These are phyloP conservation scores for Syzygium jambos DNA, from an alignment of 345 rosid genomes.

Conservation along the genomic window DNA sequence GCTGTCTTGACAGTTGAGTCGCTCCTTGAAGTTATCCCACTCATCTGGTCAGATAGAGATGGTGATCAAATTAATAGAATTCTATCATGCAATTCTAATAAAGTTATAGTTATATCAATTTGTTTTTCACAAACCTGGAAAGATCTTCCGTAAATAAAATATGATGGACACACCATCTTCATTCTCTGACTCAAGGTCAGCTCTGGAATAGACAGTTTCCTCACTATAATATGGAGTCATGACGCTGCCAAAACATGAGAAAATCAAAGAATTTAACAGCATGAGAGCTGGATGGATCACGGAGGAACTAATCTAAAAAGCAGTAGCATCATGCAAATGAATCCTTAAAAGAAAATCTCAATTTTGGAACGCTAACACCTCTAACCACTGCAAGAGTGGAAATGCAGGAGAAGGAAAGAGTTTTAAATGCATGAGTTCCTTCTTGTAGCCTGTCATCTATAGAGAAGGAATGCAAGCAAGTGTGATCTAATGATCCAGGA, in stretches of 20 bases:
- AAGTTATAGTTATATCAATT: not conserved
- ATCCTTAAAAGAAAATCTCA: not conserved
- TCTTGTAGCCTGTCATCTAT: not conserved
- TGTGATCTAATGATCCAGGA: not conserved
- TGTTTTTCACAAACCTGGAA: slow-evolving; percentile 50
- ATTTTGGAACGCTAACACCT: not conserved
- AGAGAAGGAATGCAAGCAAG: not conserved
- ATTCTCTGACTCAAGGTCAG: slow-evolving; percentile 91
- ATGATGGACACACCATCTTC: slow-evolving; percentile 95
- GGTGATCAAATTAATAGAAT: not conserved
- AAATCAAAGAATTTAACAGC: not conserved
- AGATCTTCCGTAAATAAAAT: slow-evolving; percentile 93
- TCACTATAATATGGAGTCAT: slow-evolving; percentile 97
- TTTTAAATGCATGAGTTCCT: not conserved
- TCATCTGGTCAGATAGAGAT: slow-evolving; percentile 43
- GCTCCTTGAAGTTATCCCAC: slow-evolving; percentile 93
- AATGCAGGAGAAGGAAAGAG: not conserved
- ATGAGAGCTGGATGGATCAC: not conserved
- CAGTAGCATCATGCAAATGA: not conserved
- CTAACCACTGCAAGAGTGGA: not conserved
- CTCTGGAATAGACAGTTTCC: slow-evolving; percentile 85
- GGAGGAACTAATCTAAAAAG: not conserved
- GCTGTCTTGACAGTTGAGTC: slow-evolving; percentile 61
- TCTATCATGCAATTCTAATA: not conserved
- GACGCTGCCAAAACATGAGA: slow-evolving; percentile 48